These are phyloP conservation scores for Mortierella sp. DNA, from an alignment of 371 early-diverging fungal species.

Conservation along the genomic window DNA sequence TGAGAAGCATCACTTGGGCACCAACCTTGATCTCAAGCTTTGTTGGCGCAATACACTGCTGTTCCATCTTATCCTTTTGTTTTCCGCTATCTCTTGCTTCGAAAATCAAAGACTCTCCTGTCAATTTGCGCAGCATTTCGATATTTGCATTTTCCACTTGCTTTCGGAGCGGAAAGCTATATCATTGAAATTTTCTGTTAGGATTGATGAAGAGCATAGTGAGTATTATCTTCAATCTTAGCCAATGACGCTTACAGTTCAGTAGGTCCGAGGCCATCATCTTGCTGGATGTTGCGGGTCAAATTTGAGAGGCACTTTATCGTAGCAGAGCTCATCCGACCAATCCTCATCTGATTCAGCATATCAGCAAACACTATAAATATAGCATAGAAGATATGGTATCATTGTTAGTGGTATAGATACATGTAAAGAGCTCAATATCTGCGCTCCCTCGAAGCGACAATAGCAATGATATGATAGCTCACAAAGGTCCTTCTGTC, in stretches of 20 bases:
- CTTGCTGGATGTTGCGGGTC: constrained; percentile 58
- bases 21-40: constrained; percentile 63
- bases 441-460: background rate
- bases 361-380: constrained; percentile 65
- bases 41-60: constrained; percentile 26
- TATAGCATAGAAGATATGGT: background rate
- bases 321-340: constrained; percentile 63
- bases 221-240: background rate
- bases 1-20: constrained; percentile 70
- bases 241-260: constrained; percentile 70
- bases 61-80: constrained; percentile 27
- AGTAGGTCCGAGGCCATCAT: constrained; percentile 74
- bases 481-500: constrained; percentile 64
- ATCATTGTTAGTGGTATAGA: background rate
- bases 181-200: background rate
- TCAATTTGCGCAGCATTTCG: constrained; percentile 15
- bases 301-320: constrained; percentile 60
- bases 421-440: background rate
- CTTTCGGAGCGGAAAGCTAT: constrained; percentile 46
- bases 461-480: background rate
- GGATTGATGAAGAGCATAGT: background rate
- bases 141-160: constrained; percentile 45
- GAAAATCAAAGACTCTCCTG: constrained; percentile 20
- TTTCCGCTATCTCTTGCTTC: constrained; percentile 18
- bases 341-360: constrained; percentile 73